A percentile compares a stretch with the other conserved stretches of the same genome.
Evolutionary conservation across 805 yeast genomes (phyloP).

Genomic region (Nakazawaea laoshanensis): DNA sequence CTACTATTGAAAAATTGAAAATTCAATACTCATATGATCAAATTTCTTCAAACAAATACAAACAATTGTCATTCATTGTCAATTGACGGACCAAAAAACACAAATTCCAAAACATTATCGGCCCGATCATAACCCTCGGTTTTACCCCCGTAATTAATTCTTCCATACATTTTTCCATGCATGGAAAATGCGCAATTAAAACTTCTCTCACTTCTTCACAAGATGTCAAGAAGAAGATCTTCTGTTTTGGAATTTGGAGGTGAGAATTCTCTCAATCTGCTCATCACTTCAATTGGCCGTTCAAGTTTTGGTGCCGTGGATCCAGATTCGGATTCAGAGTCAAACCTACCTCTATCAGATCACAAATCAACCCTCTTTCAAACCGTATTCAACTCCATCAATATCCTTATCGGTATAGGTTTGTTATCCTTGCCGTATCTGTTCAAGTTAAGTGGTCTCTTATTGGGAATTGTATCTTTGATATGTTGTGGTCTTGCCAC

Average conservation of each 20-base stretch:
- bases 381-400: constrained; percentile 70
- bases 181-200: too few species aligned
- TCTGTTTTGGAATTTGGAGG: constrained; percentile 28
- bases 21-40: too few species aligned
- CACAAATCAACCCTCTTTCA: constrained; percentile 57
- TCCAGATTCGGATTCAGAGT: not conserved
- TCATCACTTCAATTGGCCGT: constrained; percentile 11
- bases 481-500: constrained; percentile 40
- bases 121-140: too few species aligned
- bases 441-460: constrained; percentile 60
- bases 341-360: not conserved
- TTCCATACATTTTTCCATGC: too few species aligned
- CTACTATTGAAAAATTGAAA: too few species aligned
- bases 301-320: not conserved
- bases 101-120: too few species aligned
- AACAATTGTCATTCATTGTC: too few species aligned
- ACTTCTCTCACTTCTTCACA: too few species aligned
- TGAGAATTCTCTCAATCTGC: constrained; percentile 25
- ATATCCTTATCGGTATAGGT: constrained; percentile 71
- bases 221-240: constrained; percentile 22
- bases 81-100: too few species aligned
- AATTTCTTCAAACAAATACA: too few species aligned
- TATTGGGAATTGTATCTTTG: constrained; percentile 36
- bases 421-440: constrained; percentile 68
- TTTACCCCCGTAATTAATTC: too few species aligned